Evolutionary conservation across 148 eudicot species (phyloP), one percentile per base, ranked within the genome.

Genomic region (Amaranthus palmeri): DNA sequence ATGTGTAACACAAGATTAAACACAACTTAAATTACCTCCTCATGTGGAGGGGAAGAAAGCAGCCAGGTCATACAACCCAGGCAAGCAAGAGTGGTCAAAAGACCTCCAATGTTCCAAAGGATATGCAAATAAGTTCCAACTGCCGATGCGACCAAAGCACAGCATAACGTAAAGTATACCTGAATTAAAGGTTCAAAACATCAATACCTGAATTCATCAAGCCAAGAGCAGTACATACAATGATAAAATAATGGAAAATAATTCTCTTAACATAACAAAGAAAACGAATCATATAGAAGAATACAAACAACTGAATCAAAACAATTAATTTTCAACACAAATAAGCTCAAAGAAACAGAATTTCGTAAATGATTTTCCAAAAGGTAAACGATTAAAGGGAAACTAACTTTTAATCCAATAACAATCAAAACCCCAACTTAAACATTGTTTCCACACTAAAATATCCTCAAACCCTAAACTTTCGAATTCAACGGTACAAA

Each of bases 101-200:
- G 55, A 54, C 98, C 98, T 9, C 98, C 97, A 64, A 91, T 69
- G 74, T 91, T 95, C 96, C 96, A 88, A 4, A 95, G 81, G 49
- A 89, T 85, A 71, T 95, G 97, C 62, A 95, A 82, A 69, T 95
- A 95, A 7, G 93, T 86, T 3, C 98, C 98, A 52, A 70, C 83
- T 46, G 93, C 97, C 0, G 89, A 89, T 10, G 89, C 98, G 17
- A 84, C 81, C 50, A 95, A 77, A n/a, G 98, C 96, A 77, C 83
- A 88, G 82, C 96, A 88, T 72, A 95, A 61, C n/a, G 96, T 68
- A 64, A 89, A 81, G 85, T 91, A 95, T 36, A 95, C 98, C 98
- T 93, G 83, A 85, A 41, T 72, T 68, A 56, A 65, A 13, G 40
- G 44, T 10, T 54, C 11, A 55, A 49, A 11, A 0, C 18, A 49